These are phyloP conservation scores for Colletotrichum sp. DNA, from an alignment of 2,329 filamentous ascomycete species.

Conservation along the genomic window DNA sequence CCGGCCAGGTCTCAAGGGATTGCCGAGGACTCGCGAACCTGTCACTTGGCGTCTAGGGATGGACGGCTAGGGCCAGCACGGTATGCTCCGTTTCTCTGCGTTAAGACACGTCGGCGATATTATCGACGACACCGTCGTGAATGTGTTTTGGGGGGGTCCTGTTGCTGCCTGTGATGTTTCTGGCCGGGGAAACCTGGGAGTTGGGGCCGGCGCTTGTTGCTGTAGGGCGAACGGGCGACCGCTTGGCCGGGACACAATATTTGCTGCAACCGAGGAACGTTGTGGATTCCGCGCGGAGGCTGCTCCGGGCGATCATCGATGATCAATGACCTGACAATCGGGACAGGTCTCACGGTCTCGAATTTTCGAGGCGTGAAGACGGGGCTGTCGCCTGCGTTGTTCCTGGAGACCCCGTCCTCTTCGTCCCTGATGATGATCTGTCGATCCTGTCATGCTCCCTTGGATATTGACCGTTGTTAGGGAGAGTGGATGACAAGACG, in stretches of 20 bases:
- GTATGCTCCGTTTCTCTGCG: not conserved
- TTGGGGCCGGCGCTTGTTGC: not conserved
- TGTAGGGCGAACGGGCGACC: not conserved
- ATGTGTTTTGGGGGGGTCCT: not conserved
- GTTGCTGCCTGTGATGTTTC: not conserved
- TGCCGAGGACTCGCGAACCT: not conserved
- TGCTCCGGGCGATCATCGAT: not conserved
- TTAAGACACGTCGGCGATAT: not conserved
- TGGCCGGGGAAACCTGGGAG: not conserved
- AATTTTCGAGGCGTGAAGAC: not conserved
- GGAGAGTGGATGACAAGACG: not conserved
- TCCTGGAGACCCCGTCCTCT: not conserved
- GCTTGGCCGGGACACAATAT: not conserved
- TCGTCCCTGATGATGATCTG: not conserved
- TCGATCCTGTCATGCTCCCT: not conserved
- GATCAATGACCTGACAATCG: not conserved
- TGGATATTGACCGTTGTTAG: not conserved
- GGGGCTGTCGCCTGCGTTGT: not conserved
- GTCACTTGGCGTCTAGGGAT: conserved; percentile 3
- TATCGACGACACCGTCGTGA: not conserved
- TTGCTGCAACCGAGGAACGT: not conserved
- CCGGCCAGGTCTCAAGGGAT: not conserved
- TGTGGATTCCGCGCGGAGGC: not conserved
- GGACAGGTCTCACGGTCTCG: not conserved
- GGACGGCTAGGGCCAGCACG: not conserved